phyloP scores from a whole-genome alignment of 2,329 filamentous ascomycete species.

The Fusarium cicatricum region DNA sequence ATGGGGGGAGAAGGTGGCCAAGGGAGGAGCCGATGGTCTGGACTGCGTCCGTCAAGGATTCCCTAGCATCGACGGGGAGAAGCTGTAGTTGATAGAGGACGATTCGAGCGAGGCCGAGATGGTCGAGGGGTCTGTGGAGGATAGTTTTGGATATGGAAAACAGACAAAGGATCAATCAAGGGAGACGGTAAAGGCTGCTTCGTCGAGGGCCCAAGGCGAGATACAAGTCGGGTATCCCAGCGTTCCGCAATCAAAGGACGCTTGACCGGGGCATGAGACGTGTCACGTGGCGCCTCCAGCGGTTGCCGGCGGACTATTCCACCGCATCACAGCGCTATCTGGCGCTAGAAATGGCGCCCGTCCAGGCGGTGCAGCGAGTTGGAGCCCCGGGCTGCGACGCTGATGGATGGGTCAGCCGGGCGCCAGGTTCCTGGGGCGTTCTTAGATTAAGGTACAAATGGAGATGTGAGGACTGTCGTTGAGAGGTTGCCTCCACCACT shows the following conservation, averaged over 20 bases:
- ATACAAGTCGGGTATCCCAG: constrained; percentile 36
- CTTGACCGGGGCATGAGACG: constrained; percentile 38
- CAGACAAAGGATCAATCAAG: constrained; percentile 34
- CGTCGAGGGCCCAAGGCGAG: constrained; percentile 37
- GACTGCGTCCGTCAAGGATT: constrained; percentile 38
- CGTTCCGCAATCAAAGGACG: constrained; percentile 40
- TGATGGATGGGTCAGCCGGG: not conserved
- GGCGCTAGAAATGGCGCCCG: constrained; percentile 39
- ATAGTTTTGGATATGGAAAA: constrained; percentile 12
- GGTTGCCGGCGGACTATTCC: constrained; percentile 34
- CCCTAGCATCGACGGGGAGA: constrained; percentile 29
- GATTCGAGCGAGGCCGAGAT: constrained; percentile 10
- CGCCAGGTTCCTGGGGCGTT: constrained; percentile 6
- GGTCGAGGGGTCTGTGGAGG: constrained; percentile 14
- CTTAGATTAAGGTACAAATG: not conserved
- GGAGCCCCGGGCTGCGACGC: not conserved
- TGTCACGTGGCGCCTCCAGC: constrained; percentile 40
- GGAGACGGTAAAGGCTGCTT: constrained; percentile 34
- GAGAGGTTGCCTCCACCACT: not conserved
- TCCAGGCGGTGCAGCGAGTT: constrained; percentile 18
- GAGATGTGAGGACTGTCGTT: too few relatives aligned
- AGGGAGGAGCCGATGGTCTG: constrained; percentile 40
- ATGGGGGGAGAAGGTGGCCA: constrained; percentile 41
- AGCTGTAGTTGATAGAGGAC: constrained; percentile 14
- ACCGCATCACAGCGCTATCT: constrained; percentile 38